Percentiles rank a stretch among this genome's conserved stretches.
Conservation (phyloP, 139 green algal genomes). For the Edaphochlamys debaryana region DNA sequence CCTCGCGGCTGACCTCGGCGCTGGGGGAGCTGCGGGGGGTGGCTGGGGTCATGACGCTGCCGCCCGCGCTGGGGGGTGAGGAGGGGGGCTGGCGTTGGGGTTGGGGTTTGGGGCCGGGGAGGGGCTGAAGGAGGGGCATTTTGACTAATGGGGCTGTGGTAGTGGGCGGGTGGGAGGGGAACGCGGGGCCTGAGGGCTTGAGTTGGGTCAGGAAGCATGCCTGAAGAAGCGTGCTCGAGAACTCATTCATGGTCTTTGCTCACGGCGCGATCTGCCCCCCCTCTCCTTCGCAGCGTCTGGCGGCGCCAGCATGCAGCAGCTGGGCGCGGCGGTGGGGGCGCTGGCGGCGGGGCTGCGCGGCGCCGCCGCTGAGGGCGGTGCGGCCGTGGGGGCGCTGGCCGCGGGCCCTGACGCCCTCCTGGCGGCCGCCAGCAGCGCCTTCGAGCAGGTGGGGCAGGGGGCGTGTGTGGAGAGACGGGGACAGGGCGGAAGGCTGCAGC, state of each 20-base stretch:
- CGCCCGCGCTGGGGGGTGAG: slow-evolving; percentile 22
- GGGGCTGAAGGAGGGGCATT: too few relatives aligned
- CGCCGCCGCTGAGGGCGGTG: background rate
- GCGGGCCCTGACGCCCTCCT: background rate
- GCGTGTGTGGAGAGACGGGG: too few relatives aligned
- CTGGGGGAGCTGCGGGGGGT: slow-evolving; percentile 15
- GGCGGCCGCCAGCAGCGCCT: background rate
- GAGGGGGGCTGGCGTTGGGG: too few relatives aligned
- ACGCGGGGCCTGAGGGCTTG: too few relatives aligned
- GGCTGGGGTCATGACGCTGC: slow-evolving; percentile 36
- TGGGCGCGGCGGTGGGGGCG: slow-evolving; percentile 4
- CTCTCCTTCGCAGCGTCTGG: slow-evolving; percentile 1
- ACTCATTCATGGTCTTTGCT: too few relatives aligned
- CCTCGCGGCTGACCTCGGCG: slow-evolving; percentile 13
- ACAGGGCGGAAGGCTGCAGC: too few relatives aligned
- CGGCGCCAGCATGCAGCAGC: background rate
- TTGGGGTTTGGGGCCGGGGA: too few relatives aligned
- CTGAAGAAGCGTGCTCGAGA: too few relatives aligned
- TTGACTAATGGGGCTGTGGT: too few relatives aligned
- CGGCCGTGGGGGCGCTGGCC: background rate
- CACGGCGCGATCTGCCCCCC: background rate
- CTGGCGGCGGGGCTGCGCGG: background rate
- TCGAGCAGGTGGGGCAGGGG: slow-evolving; percentile 1
- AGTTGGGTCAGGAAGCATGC: too few relatives aligned
- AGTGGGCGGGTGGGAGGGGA: too few relatives aligned